A percentile compares a stretch with the other conserved stretches of the same genome.
phyloP scores from a whole-genome alignment of 108 stramenopile species.

The Cyclotella kingstonii region DNA sequence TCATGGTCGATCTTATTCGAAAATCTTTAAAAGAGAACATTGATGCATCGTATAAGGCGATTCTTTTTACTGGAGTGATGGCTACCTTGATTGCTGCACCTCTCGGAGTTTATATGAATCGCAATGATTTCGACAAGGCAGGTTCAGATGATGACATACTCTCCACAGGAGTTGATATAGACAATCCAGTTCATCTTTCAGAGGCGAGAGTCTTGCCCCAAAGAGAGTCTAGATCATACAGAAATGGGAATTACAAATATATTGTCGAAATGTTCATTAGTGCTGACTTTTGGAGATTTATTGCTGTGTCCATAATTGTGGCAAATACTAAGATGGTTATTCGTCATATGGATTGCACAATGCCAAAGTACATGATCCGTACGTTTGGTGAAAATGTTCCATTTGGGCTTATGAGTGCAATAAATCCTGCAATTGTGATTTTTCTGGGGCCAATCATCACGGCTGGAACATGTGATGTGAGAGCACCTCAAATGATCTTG shows the following conservation, averaged over 20 bases:
- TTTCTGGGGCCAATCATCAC: not conserved
- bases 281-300: not conserved
- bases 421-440: not conserved
- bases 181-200: too few species aligned
- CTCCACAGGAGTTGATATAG: too few species aligned
- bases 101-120: too few species aligned
- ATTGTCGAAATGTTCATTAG: not conserved
- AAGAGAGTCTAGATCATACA: too few species aligned
- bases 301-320: not conserved
- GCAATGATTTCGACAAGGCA: too few species aligned
- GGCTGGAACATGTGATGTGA: not conserved
- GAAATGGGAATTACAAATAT: not conserved
- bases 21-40: not conserved
- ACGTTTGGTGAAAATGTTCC: slow-evolving; percentile 2
- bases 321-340: not conserved
- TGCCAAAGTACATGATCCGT: slow-evolving; percentile 4
- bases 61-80: not conserved
- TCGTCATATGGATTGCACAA: not conserved
- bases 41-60: not conserved
- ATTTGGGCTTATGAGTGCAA: not conserved
- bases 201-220: not conserved
- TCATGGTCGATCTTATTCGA: not conserved
- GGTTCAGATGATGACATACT: too few species aligned
- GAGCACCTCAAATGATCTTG: not conserved
- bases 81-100: not conserved